phyloP scores from a whole-genome alignment of 352 stramenopile species.

The Phytophthora chlamydospora region DNA sequence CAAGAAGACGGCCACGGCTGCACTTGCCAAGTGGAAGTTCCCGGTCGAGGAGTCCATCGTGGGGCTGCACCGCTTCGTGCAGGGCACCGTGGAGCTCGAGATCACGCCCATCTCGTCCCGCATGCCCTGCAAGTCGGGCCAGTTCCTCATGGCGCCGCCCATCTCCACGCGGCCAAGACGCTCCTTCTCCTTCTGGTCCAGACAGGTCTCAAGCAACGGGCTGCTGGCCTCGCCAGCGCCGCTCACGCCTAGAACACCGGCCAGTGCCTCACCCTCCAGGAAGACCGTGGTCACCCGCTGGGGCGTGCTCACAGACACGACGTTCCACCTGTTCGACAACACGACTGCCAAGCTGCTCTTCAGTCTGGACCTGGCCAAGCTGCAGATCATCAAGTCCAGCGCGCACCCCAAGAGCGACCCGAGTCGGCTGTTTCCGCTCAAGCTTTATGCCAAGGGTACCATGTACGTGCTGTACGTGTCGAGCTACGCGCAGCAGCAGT shows the following conservation, averaged over 20 bases:
- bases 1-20: conserved; percentile 36
- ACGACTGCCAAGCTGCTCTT: conserved; percentile 72
- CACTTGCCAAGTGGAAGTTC: conserved; percentile 83
- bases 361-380: conserved; percentile 79
- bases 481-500: conserved; percentile 77
- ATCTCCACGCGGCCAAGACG: conserved; percentile 45
- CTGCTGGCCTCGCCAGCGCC: conserved; percentile 46
- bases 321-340: conserved; percentile 80
- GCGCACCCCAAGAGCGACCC: conserved; percentile 53
- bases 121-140: conserved; percentile 72
- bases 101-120: conserved; percentile 65
- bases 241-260: conserved; percentile 43
- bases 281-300: conserved; percentile 74
- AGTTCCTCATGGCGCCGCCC: conserved; percentile 71
- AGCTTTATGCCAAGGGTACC: conserved; percentile 70
- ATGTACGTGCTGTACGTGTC: conserved; percentile 83
- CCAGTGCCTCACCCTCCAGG: conserved; percentile 50
- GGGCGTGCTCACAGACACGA: conserved; percentile 83
- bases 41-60: conserved; percentile 73
- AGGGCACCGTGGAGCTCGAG: conserved; percentile 59
- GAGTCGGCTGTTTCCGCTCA: conserved; percentile 67
- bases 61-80: conserved; percentile 71
- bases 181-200: conserved; percentile 73
- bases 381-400: conserved; percentile 75
- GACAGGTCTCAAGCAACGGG: conserved; percentile 46